A percentile compares a stretch with the other conserved stretches of the same genome.
These are phyloP conservation scores for Hypomontagnella monticulosa DNA, from an alignment of 495 filamentous ascomycete species.

Conservation along the genomic window DNA sequence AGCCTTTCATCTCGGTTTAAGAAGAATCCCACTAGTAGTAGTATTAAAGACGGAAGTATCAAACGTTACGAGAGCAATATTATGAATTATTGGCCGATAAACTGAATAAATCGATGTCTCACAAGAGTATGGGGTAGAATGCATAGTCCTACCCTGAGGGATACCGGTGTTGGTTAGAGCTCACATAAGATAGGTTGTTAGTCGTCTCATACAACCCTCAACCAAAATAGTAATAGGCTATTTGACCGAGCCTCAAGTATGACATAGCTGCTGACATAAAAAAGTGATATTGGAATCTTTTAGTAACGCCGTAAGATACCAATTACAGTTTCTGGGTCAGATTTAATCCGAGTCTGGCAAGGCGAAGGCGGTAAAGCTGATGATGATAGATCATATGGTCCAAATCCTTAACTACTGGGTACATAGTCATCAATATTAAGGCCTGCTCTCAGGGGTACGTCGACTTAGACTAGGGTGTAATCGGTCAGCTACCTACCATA, in stretches of 20 bases:
- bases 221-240: conserved; percentile 4
- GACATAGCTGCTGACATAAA: conserved; percentile 22
- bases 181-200: conserved; percentile 27
- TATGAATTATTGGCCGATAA: too few species aligned
- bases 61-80: too few species aligned
- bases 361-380: background rate
- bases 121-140: background rate
- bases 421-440: conserved; percentile 22
- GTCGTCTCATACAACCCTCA: background rate
- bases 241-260: conserved; percentile 19
- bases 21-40: too few species aligned
- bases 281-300: background rate
- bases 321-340: conserved; percentile 2
- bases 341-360: conserved; percentile 10
- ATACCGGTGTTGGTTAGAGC: background rate
- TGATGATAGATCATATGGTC: conserved; percentile 21
- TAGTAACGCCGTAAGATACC: conserved; percentile 11
- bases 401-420: background rate
- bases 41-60: too few species aligned
- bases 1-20: too few species aligned
- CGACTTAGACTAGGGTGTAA: background rate
- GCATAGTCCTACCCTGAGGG: too few species aligned
- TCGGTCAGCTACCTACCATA: conserved; percentile 17
- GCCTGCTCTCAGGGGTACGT: background rate
- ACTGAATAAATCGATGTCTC: too few species aligned